Evolutionary conservation across 257 asterid species (phyloP).

Genomic region (Haberlea rhodopensis): DNA sequence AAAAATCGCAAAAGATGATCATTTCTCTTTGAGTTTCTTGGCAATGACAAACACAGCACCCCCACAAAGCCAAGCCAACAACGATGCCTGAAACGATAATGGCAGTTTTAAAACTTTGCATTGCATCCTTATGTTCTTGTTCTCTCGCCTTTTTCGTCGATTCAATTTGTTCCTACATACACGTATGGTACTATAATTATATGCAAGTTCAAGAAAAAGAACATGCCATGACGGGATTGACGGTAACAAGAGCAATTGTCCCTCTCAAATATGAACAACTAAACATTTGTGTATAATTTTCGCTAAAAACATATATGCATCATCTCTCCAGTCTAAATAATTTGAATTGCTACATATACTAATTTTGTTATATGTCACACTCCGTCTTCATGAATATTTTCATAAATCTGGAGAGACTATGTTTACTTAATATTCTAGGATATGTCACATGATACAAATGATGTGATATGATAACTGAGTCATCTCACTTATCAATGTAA

Average conservation of each 20-base stretch:
- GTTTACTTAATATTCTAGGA: no score
- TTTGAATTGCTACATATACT: no score
- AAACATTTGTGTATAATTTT: no score
- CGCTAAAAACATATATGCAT: no score
- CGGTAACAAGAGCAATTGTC: neutral
- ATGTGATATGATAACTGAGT: no score
- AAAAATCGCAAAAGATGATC: slow-evolving; percentile 6
- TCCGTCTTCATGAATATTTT: no score
- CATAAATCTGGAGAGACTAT: no score
- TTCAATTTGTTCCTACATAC: slow-evolving; percentile 37
- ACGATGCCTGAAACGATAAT: slow-evolving; percentile 60
- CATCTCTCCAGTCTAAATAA: neutral
- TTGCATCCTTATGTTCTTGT: slow-evolving; percentile 47
- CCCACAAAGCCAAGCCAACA: slow-evolving; percentile 57
- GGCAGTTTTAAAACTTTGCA: slow-evolving; percentile 55
- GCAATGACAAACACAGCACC: slow-evolving; percentile 73
- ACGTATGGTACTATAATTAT: neutral
- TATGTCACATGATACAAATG: no score
- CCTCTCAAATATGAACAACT: neutral
- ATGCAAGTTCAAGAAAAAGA: neutral
- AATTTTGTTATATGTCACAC: no score
- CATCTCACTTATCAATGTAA: no score
- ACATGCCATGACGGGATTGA: neutral
- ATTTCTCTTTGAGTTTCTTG: slow-evolving; percentile 66
- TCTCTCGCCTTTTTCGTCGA: slow-evolving; percentile 34